phyloP scores from a whole-genome alignment of 805 yeast species.

The Brettanomyces bruxellensis region DNA sequence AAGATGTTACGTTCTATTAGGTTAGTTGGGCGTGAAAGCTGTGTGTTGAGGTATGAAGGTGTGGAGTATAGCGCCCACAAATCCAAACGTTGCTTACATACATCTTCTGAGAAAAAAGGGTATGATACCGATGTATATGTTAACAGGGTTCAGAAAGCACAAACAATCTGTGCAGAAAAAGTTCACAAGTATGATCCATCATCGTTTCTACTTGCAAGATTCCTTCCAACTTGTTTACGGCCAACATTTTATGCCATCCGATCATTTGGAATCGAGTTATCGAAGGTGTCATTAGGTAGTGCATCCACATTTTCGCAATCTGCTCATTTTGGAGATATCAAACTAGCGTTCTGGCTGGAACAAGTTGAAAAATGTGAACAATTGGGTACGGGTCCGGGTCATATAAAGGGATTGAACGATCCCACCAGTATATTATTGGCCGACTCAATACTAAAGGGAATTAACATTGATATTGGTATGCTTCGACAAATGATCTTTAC shows the following conservation, averaged over 20 bases:
- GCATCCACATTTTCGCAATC: constrained; percentile 15
- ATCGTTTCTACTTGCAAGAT: constrained; percentile 55
- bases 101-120: too few species aligned
- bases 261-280: constrained; percentile 56
- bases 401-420: constrained; percentile 31
- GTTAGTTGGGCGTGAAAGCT: too few species aligned
- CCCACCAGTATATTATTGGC: constrained; percentile 57
- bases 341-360: constrained; percentile 71
- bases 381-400: constrained; percentile 4
- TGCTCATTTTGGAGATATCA: constrained; percentile 35
- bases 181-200: constrained; percentile 49
- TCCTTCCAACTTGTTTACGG: constrained; percentile 56
- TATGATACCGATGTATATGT: background rate
- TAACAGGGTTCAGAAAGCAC: background rate
- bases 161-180: constrained; percentile 28
- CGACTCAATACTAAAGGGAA: constrained; percentile 39
- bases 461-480: constrained; percentile 42
- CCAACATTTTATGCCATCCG: constrained; percentile 56
- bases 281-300: constrained; percentile 22
- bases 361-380: constrained; percentile 38
- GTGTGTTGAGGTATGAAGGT: too few species aligned
- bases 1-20: too few species aligned
- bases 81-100: too few species aligned
- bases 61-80: too few species aligned
- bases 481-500: constrained; percentile 55